Evolutionary conservation across 2,329 filamentous ascomycete genomes (phyloP), one percentile per base, ranked within the genome.

Genomic region (Fusarium solani-melongenae): DNA sequence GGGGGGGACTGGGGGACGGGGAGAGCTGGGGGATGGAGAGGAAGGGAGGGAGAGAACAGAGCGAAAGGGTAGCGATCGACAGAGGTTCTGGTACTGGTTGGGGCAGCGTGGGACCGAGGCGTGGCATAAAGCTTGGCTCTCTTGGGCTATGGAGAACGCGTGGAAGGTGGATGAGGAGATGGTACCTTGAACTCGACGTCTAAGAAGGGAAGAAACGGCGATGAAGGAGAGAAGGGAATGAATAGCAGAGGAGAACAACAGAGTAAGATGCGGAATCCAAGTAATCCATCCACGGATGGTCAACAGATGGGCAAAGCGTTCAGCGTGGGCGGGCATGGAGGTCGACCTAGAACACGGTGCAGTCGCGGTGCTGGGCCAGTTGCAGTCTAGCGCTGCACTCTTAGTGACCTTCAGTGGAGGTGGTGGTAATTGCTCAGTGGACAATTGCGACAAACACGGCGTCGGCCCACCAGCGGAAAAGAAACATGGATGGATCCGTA

Each of bases 51-150:
- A 22, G 67, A 46, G 31, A 64, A 55, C 71, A 29, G 27, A 62
- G 44, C 41, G 27, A 66, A 72, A 72, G 53, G 66, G 70, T 66
- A 72, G 53, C 53, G 73, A 76, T 76, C 73, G 62, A 66, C 73
- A 33, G 61, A 60, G 68, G 46, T 44, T 66, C 59, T 31, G 62
- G 39, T 44, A 24, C 38, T 41, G 38, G 57, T 36, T 61, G 73
- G 73, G 62, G 66, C 33, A 51, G 60, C 58, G 67, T 74, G 61
- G 63, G 61, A 70, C 68, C 63, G 66, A 62, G 70, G 44, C 44
- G 44, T 49, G 44, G 44, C 44, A 49, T 34, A 60, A 72, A 76
- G 71, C 73, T 72, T 72, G 56, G 65, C 73, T 41, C 55, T 56
- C 53, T 20, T 49, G 62, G 56, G 61, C 55, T 44, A 70, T 27